A percentile compares a stretch with the other conserved stretches of the same genome.
Conservation (phyloP, 148 eudicot genomes). For the Simmondsia chinensis region DNA sequence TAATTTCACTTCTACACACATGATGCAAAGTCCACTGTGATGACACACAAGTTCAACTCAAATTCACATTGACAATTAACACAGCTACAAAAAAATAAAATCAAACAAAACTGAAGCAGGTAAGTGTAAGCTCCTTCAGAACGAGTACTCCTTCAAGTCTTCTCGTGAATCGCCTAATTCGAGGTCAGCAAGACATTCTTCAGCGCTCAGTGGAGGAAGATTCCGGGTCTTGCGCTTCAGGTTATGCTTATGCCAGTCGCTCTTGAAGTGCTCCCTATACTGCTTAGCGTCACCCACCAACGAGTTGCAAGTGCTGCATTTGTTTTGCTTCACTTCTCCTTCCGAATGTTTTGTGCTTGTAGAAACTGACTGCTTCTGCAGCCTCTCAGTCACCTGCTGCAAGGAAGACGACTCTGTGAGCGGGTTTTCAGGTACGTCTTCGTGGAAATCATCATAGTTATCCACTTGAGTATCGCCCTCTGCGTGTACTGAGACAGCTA, state of each 20-base stretch:
- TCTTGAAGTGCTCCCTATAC: slow-evolving; percentile 89
- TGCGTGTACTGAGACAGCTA: slow-evolving; percentile 70
- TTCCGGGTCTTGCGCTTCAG: slow-evolving; percentile 67
- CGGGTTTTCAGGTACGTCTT: slow-evolving; percentile 29
- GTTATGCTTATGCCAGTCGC: slow-evolving; percentile 97
- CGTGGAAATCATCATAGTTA: slow-evolving; percentile 46
- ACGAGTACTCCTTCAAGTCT: slow-evolving; percentile 69
- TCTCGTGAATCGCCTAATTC: slow-evolving; percentile 48
- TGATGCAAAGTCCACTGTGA: too few relatives aligned
- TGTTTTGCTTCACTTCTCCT: slow-evolving; percentile 56
- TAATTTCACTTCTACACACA: too few relatives aligned
- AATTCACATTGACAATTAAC: too few relatives aligned
- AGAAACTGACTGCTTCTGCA: slow-evolving; percentile 53
- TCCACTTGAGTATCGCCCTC: slow-evolving; percentile 74
- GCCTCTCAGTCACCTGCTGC: slow-evolving; percentile 35
- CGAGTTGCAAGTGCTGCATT: slow-evolving; percentile 82
- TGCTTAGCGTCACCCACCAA: slow-evolving; percentile 73
- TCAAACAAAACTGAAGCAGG: slow-evolving; percentile 7
- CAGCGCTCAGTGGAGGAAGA: slow-evolving; percentile 74
- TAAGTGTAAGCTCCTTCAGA: too few relatives aligned
- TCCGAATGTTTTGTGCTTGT: slow-evolving; percentile 16
- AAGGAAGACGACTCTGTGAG: slow-evolving; percentile 31
- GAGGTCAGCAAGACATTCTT: slow-evolving; percentile 77
- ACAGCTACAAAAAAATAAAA: background rate
- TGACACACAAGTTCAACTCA: too few relatives aligned